Conservation (phyloP, 805 yeast species). For the Candida tallmaniae region DNA sequence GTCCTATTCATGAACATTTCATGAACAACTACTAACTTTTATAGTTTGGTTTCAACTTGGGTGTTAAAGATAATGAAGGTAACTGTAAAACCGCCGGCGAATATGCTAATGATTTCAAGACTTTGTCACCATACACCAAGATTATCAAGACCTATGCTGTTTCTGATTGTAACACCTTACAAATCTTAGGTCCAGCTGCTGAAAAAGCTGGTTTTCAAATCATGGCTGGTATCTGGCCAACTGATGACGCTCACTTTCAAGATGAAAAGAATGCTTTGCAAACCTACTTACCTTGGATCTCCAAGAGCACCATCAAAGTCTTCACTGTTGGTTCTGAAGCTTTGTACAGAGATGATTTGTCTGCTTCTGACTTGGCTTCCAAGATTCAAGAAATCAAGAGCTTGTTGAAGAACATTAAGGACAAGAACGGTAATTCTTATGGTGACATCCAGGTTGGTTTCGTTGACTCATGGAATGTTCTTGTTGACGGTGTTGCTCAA, state of each 20-base stretch:
- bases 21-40: no score
- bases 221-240: conserved; percentile 93
- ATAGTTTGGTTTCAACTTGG: conserved; percentile 76
- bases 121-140: conserved; percentile 54
- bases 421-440: conserved; percentile 78
- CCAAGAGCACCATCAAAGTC: conserved; percentile 64
- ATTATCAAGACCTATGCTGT: conserved; percentile 85
- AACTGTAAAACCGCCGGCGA: conserved; percentile 72
- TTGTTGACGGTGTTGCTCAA: conserved; percentile 71
- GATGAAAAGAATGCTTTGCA: conserved; percentile 72
- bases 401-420: conserved; percentile 57
- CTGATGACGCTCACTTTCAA: conserved; percentile 69
- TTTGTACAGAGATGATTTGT: conserved; percentile 81
- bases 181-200: conserved; percentile 81
- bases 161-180: conserved; percentile 89
- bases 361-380: conserved; percentile 68
- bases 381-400: conserved; percentile 60
- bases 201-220: conserved; percentile 71
- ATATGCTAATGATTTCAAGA: conserved; percentile 62
- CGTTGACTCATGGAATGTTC: conserved; percentile 93
- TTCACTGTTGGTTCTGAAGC: conserved; percentile 95
- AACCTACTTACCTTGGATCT: conserved; percentile 66
- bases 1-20: no score
- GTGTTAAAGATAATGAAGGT: conserved; percentile 72
- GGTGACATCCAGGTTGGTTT: conserved; percentile 75